Evolutionary conservation across 306 rosid genomes (phyloP), one percentile per base, ranked within the genome.

Genomic region (Rosa lucieae): DNA sequence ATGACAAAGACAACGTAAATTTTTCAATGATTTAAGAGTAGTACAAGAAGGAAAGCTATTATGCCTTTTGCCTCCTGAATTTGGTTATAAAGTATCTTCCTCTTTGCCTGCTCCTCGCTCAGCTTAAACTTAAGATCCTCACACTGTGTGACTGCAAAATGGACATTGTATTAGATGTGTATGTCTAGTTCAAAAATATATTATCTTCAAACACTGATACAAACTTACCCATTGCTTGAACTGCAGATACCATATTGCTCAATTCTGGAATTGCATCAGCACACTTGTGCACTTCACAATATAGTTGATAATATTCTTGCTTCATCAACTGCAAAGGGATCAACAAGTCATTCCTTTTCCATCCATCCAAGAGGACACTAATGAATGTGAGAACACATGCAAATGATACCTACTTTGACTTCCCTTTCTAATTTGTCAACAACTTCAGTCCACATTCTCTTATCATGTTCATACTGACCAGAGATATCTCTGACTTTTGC

Each of bases 41-140:
- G 32, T 43, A 29, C 6, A 11, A 9, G 17, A 48, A 63, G 10
- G 18, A 35, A 32, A 74, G 56, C 35, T 15, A 55, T 42, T 9
- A 67, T 80, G 29, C 84, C 84, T 80, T 80, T 80, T 43, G 80
- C 79, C 73, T 81, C 84, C 72, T 81, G 84, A 35, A 81, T 58
- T n/a, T 75, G 77, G 46, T 81, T 75, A 75, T 68, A 69, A 47
- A 81, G 84, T 44, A 67, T 47, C 63, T 75, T 81, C 39, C 80
- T 81, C 49, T 75, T 81, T 56, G 63, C 77, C 39, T 81, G 80
- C 77, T 81, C 84, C 55, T 75, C 77, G 2, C 78, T 81, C 10
- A 75, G 61, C 77, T 75, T 81, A 56, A 75, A 51, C 73, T 75
- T 81, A 17, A 81, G 80, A 56, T 75, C 72, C 23, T 75, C 55